A percentile compares a stretch with the other conserved stretches of the same genome.
These are phyloP conservation scores for Nakazawaea laoshanensis DNA, from an alignment of 805 yeast species.

Conservation along the genomic window DNA sequence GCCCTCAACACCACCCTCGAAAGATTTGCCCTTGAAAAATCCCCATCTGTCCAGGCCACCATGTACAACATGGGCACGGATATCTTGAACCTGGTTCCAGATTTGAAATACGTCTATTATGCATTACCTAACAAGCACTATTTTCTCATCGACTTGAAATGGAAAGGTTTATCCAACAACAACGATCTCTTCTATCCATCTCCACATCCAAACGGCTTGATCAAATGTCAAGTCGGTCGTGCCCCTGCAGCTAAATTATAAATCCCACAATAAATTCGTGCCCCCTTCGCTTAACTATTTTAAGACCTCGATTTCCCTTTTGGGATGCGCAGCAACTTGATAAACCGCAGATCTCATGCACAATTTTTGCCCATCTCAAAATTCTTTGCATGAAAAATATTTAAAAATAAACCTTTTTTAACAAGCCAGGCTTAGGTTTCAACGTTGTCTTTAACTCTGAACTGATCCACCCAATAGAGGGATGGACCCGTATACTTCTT, in stretches of 20 bases:
- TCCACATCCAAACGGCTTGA: constrained; percentile 89
- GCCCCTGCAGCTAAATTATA: no score
- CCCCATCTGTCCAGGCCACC: constrained; percentile 94
- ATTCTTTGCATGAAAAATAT: no score
- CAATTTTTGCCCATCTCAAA: no score
- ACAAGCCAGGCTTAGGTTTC: no score
- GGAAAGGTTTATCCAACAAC: constrained; percentile 80
- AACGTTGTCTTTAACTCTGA: no score
- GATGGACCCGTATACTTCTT: background rate
- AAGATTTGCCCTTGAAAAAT: constrained; percentile 75
- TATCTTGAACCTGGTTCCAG: constrained; percentile 51
- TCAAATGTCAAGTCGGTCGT: constrained; percentile 81
- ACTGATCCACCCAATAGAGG: no score
- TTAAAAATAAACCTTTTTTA: no score
- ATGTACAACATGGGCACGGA: constrained; percentile 87
- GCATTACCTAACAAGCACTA: constrained; percentile 89
- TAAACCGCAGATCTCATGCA: no score
- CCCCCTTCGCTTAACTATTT: no score
- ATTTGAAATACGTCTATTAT: constrained; percentile 60
- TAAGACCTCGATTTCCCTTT: no score
- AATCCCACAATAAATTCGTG: no score
- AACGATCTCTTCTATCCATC: constrained; percentile 83
- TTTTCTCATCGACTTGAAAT: constrained; percentile 67
- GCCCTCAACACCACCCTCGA: constrained; percentile 68
- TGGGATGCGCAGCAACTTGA: no score